phyloP scores from a whole-genome alignment of 805 yeast genomes.

The Saccharomycopsis babjevae region DNA sequence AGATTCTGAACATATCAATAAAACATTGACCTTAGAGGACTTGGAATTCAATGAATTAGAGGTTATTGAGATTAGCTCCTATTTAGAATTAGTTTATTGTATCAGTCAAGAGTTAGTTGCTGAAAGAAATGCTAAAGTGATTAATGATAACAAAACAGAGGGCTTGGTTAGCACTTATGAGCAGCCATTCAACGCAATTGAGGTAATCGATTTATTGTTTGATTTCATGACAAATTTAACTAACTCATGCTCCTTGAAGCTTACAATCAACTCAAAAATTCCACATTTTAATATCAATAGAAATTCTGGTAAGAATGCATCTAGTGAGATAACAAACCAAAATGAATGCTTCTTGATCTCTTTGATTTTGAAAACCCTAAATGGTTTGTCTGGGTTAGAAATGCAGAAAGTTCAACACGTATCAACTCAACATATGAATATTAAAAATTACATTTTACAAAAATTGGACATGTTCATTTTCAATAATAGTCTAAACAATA shows the following conservation, averaged over 20 bases:
- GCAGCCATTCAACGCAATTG: not conserved
- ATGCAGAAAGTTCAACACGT: conserved; percentile 3
- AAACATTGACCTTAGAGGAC: conserved; percentile 24
- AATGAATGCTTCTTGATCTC: conserved; percentile 16
- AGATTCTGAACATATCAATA: conserved; percentile 22
- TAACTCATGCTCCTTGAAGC: conserved; percentile 14
- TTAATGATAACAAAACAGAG: not conserved
- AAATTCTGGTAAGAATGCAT: not conserved
- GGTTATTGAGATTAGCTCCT: conserved; percentile 60
- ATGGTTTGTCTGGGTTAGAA: not conserved
- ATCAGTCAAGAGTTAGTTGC: conserved; percentile 32
- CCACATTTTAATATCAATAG: not conserved
- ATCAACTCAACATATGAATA: not conserved
- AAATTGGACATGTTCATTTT: conserved; percentile 16
- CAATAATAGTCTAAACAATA: conserved; percentile 13
- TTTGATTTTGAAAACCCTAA: conserved; percentile 8
- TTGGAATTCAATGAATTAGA: conserved; percentile 74
- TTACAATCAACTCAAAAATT: conserved; percentile 1
- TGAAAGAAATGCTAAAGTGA: conserved; percentile 3
- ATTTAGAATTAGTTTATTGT: conserved; percentile 52
- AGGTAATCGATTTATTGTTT: conserved; percentile 31
- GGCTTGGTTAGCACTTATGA: not conserved
- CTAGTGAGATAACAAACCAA: not conserved
- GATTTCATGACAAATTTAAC: conserved; percentile 25
- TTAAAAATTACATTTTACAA: conserved; percentile 8